phyloP scores from a whole-genome alignment of 1,284 basidiomycete genomes.

The Pseudozyma flocculosa region DNA sequence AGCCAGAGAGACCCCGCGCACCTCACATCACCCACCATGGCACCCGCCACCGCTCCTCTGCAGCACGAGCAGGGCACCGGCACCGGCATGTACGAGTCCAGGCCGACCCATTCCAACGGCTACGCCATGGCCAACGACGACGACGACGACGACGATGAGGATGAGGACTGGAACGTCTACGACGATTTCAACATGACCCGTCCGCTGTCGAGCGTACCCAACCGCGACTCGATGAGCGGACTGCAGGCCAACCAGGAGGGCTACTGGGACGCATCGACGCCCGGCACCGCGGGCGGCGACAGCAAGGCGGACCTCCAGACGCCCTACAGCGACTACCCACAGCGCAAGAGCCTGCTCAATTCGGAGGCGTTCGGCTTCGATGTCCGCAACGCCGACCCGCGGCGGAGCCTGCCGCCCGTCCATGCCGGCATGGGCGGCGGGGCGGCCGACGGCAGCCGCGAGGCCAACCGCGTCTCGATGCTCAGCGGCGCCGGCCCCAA shows the following conservation, averaged over 20 bases:
- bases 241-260: conserved; percentile 14
- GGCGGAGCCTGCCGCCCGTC: conserved; percentile 18
- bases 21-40: too few species aligned
- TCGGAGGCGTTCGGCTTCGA: conserved; percentile 49
- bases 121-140: conserved; percentile 21
- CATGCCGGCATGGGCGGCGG: neutral
- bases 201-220: conserved; percentile 11
- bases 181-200: conserved; percentile 53
- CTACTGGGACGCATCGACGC: conserved; percentile 18
- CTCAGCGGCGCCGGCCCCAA: conserved; percentile 18
- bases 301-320: conserved; percentile 19
- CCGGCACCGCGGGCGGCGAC: neutral
- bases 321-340: conserved; percentile 12
- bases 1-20: too few species aligned
- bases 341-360: conserved; percentile 31
- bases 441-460: neutral
- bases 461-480: conserved; percentile 3
- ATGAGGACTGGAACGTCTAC: conserved; percentile 52
- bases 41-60: too few species aligned
- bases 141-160: conserved; percentile 33
- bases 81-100: conserved; percentile 10
- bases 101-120: conserved; percentile 17
- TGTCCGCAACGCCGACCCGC: conserved; percentile 41
- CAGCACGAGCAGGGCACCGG: too few species aligned
- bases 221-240: conserved; percentile 15